Percentiles rank a stretch among this genome's conserved stretches.
Evolutionary conservation across 225 moss, liverwort and hornwort genomes (phyloP).

Genomic region (Bryoerythrophyllum caledonicum): DNA sequence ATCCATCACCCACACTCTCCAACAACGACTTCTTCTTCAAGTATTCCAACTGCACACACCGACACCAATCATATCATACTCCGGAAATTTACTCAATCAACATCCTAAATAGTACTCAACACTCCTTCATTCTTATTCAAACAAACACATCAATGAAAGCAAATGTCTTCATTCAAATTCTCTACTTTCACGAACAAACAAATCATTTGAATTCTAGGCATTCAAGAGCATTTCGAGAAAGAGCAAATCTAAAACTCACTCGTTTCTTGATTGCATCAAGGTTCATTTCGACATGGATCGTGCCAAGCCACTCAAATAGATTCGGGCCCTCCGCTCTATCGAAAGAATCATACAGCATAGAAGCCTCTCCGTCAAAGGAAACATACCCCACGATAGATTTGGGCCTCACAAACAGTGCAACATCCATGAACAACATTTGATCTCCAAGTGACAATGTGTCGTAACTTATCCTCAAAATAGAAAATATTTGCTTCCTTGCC

Average conservation of each 20-base stretch:
- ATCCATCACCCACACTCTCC: background rate
- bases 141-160: background rate
- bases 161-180: background rate
- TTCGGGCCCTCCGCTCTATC: background rate
- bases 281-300: background rate
- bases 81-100: background rate
- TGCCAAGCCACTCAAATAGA: constrained; percentile 9
- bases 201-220: background rate
- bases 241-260: background rate
- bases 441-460: background rate
- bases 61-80: background rate
- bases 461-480: background rate
- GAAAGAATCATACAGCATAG: too few relatives aligned
- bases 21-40: background rate
- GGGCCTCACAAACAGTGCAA: background rate
- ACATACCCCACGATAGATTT: fast-evolving
- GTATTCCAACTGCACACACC: background rate
- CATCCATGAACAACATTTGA: background rate
- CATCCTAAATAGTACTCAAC: background rate
- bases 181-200: background rate
- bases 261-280: background rate
- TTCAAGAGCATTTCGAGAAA: too few relatives aligned
- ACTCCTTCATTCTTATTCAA: too few relatives aligned
- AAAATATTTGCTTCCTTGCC: background rate
- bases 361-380: too few relatives aligned